Evolutionary conservation across 2,329 filamentous ascomycete species (phyloP), one percentile per base, ranked within the genome.

Genomic region (Neopestalotiopsis sp.): DNA sequence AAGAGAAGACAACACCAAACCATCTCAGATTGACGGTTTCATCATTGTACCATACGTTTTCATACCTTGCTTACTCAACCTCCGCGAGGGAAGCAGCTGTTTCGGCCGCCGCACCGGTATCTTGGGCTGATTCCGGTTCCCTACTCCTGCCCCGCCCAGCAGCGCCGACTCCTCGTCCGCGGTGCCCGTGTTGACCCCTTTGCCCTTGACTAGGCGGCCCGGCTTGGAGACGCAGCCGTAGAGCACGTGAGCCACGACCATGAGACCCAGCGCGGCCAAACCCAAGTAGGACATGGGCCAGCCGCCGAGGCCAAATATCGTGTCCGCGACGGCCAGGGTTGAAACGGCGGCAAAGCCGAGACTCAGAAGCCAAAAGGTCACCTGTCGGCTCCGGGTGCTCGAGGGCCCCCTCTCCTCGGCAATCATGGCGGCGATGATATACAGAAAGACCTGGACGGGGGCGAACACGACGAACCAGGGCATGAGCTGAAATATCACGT

Each of bases 241-340:
- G 3, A 75, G 67, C 13, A 75, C 58, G 62, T 75, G 74, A 20
- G 72, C 40, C n/a, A 72, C 67, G 4, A 72, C 57, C 32, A 70
- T 30, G 1, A 76, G 66, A 32, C 72, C 71, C 10, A 76, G 70
- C 1, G 71, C 65, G 12, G 70, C 74, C 71, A 76, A 70, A 20
- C 71, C 74, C 49, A 76, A 69, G 53, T 76, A 76, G 13, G 74
- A 76, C 73, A 76, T 73, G 7, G 74, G 74, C 34, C 70, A 71
- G 14, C 74, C 74, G 2, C 74, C 74, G 24, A 76, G 70, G 5
- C 74, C 74, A 38, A 71, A 74, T 1, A 75, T 64, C 5, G 73
- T 76, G 49, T 76, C 74, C 12, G 74, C 30, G 14, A 73, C 71
- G 2, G 73, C 70, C 1, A 34, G 72, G 2, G 71, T 66, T 12